Base-by-base conservation (phyloP, 1,284 basidiomycete genomes). In the Rhodotorula sp. region DNA sequence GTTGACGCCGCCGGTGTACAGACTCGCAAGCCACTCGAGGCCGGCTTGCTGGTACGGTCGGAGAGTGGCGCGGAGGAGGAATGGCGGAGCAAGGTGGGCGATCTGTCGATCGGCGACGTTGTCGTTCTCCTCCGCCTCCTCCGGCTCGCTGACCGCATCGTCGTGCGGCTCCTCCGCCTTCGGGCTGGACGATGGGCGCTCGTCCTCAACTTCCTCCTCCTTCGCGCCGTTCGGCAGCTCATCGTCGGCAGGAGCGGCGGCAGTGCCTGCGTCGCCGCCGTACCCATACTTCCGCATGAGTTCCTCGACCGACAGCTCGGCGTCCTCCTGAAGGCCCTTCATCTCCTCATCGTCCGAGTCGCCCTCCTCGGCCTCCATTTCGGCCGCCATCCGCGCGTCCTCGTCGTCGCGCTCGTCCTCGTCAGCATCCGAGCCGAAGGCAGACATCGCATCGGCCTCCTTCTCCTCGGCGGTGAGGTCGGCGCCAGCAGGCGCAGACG, bases 11-110 rank as follows among this genome's bases (percentile, higher is more conserved):
- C 92, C 93, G 27, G 85, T 84, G 82, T 97, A 94, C 52, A 97
- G 83, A 79, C 89, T 92, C 0, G 92, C 91, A 13, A 99, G 88
- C 96, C 96, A 99, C 79, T 98, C 94, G 64, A 98, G 83, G 0
- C 96, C 96, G 19, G 90, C 88, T 75, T 95, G 92, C 80, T 99
- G 96, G 80, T 99, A 99, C 1, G 94, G 93, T 25, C 95, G 89
- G 52, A 99, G 85, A 4, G 87, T 87, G 1, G 94, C 96, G 19
- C 96, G 89, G 3, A 98, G 85, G 13, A 98, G 84, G 66, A 92
- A 86, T 0, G 95, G 93, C 16, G 89, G 87, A 54, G 85, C 25
- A 66, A 61, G 59, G 9, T 63, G 66, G n/a, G 41, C 53, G 53
- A 63, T 46, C 53, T 77, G 72, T 45, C 68, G 62, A 25, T 60